Percentiles rank a stretch among this genome's conserved stretches.
These are phyloP conservation scores for Fonsecaea nubica DNA, from an alignment of 2,329 filamentous ascomycete species.

Conservation along the genomic window DNA sequence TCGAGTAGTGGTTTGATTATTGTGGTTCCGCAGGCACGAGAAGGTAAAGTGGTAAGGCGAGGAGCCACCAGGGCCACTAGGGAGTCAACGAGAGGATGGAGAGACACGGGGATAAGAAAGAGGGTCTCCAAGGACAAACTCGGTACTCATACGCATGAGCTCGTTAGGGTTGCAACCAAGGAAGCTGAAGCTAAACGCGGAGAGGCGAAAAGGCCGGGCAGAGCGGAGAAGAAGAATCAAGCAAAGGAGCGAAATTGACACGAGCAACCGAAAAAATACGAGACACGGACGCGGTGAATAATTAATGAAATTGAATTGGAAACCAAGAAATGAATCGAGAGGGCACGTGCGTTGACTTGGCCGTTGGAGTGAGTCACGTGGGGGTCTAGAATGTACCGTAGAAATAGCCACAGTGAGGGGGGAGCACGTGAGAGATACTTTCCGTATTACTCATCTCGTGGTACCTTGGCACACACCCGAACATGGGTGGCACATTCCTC, in stretches of 20 bases:
- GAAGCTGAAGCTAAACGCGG: not conserved
- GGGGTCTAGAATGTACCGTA: too few relatives aligned
- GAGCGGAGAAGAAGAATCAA: conserved; percentile 1
- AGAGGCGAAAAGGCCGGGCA: conserved; percentile 12
- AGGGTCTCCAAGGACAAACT: not conserved
- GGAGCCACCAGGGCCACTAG: not conserved
- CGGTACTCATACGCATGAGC: too few relatives aligned
- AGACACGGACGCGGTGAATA: too few relatives aligned
- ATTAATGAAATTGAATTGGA: not conserved
- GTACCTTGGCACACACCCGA: too few relatives aligned
- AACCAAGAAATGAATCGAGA: too few relatives aligned
- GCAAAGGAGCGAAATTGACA: not conserved
- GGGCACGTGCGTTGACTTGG: too few relatives aligned
- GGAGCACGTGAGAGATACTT: too few relatives aligned
- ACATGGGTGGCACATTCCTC: too few relatives aligned
- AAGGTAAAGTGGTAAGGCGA: not conserved
- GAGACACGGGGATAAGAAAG: not conserved
- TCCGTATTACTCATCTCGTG: too few relatives aligned
- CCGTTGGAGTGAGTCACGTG: too few relatives aligned
- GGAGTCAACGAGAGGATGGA: not conserved
- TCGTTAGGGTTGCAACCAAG: not conserved
- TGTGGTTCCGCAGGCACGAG: conserved; percentile 12
- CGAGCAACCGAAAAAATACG: not conserved
- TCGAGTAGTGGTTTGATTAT: not conserved
- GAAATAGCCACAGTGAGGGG: too few relatives aligned